Base-by-base conservation (phyloP, 371 early-diverging fungal species). In the Conidiobolus incongruus region DNA sequence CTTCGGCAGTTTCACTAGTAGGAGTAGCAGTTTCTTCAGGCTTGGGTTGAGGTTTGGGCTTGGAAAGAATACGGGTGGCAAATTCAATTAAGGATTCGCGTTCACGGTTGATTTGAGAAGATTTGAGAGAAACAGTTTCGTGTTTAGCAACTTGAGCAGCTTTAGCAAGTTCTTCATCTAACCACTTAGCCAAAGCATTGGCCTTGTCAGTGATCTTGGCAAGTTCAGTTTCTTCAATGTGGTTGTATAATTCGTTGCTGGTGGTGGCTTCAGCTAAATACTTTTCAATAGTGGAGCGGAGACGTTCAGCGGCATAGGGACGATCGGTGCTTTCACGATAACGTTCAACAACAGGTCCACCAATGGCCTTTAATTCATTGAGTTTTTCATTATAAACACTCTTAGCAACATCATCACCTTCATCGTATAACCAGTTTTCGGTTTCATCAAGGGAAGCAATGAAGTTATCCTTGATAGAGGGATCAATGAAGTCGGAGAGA, bases 381-480 rank as follows among this genome's bases (percentile, higher is more conserved):
- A 95, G 65, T 65, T 88, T 91, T 55, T 72, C 74, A 26, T 65
- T 58, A 54, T 89, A 95, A 35, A 80, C 81, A 29, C 75, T 75
- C 70, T 88, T 87, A 56, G 84, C 69, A 31, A 81, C 75, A 50
- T 85, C 87, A 53, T 89, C 91, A 38, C 92, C 96, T 51, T 93
- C 94, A 42, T 77, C 83, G 65, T 96, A 96, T 50, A 96, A 72
- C 96, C 96, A 96, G 57, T 90, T 82, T 69, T 94, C 96, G 45
- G 76, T 75, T 21, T 63, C 75, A 52, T 68, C 77, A 45, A 92
- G 65, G 29, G 70, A 65, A 35, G 52, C 46, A 47, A 70, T 49
- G 61, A 88, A 84, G 48, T 63, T 55, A 5, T 72, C 69, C 62
- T 78, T 73, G 59, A 73, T 68, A 13, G 55, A 46, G 24, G 83